Evolutionary conservation across 2,329 filamentous ascomycete genomes (phyloP).

Genomic region (Talaromyces sp.): DNA sequence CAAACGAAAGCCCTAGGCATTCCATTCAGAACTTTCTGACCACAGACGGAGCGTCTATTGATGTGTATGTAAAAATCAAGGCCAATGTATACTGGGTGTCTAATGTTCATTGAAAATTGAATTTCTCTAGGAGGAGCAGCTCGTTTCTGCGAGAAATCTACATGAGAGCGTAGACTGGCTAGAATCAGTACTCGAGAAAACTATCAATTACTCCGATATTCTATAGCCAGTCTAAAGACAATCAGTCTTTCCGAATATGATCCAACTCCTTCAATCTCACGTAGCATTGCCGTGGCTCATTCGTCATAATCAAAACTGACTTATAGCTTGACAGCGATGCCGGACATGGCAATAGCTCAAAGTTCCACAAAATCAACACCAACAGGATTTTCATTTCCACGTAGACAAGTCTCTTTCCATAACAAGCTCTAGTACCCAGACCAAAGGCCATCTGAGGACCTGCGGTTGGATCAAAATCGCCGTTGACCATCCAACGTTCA

Average conservation of each 20-base stretch:
- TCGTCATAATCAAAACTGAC: not conserved
- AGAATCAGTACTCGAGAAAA: not conserved
- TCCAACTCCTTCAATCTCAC: not conserved
- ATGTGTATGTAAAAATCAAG: too few species aligned
- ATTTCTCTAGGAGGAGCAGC: too few species aligned
- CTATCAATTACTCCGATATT: not conserved
- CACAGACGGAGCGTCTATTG: too few species aligned
- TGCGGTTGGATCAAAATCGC: not conserved
- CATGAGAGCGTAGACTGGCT: not conserved
- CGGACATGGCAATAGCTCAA: slow-evolving; percentile 1
- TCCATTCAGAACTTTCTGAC: too few species aligned
- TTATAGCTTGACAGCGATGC: slow-evolving; percentile 1
- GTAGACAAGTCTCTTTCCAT: not conserved
- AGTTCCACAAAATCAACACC: not conserved
- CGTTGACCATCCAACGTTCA: not conserved
- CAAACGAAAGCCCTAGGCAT: too few species aligned
- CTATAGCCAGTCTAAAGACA: not conserved
- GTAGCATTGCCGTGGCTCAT: slow-evolving; percentile 4
- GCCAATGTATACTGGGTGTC: too few species aligned
- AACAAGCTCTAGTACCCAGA: not conserved
- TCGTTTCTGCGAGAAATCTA: too few species aligned
- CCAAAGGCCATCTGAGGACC: not conserved
- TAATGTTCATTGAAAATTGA: too few species aligned
- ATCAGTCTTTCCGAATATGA: not conserved
- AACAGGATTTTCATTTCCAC: slow-evolving; percentile 2